Evolutionary conservation across 1,284 basidiomycete genomes (phyloP), one percentile per base, ranked within the genome.

Genomic region (Marasmius oreades): DNA sequence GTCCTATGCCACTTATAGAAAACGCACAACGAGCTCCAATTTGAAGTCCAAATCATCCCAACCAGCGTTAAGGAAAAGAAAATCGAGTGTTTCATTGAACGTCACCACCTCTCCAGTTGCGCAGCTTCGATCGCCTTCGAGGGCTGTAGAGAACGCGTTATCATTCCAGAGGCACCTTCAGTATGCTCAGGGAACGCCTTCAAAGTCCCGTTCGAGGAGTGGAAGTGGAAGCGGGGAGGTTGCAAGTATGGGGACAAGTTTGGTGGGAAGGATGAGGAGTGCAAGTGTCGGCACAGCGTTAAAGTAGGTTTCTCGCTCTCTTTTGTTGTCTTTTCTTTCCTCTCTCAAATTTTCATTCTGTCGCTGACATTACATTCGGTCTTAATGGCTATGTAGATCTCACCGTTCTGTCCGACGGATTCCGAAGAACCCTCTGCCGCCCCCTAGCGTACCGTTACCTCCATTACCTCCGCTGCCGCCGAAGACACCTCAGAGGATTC

Each of bases 51-150:
- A 10, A 10, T 31, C 28, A 31, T 4, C 28, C 28, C 5, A 4
- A 31, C 10, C n/a, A n/a, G 10, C 28, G 28, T 4, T 31, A 4
- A 31, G 28, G 10, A 31, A 31, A 31, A 4, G 28, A 31, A 76
- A 72, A 54, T 79, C 82, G 39, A 76, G 81, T 45, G 82, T 79
- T n/a, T 84, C 81, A 55, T 63, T 85, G 23, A 82, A 78, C 3
- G 57, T 79, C 34, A 72, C 65, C 4, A 67, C 71, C 4, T 77
- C 72, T 10, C 77, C 80, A 2, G 76, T 81, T 66, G 73, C 71
- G 43, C 64, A 70, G 22, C 79, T 85, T 60, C 80, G 79, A 52
- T 82, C 81, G 0, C 78, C 82, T 2, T 60, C 69, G 6, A 72
- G 78, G 31, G 76, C 69, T 10, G 80, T 77, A 1, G 71, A 72